Base-by-base conservation (phyloP, 2,329 filamentous ascomycete genomes). In the Karstenula rhodostoma region DNA sequence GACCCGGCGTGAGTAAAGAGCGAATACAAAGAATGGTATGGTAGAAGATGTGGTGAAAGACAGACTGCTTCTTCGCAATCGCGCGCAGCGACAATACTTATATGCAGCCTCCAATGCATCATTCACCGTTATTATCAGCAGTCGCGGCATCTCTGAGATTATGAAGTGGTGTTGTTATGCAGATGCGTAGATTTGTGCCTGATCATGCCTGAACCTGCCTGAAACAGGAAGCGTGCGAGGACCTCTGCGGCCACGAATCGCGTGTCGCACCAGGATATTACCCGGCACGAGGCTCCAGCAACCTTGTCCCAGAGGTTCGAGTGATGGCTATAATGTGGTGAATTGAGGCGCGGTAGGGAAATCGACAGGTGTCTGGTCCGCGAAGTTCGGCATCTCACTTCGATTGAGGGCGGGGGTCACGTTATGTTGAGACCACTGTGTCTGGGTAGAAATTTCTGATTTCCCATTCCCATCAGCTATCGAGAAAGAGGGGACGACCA, bases 1-100 rank as follows among this genome's bases (percentile, higher is more conserved):
- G 68, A n/a, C 65, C 65, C 57, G 65, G 67, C 69, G 70, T 68
- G n/a, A 56, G 61, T 33, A 67, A 63, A 67, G 63, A 66, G 48
- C 44, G 61, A 63, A 50, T 61, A 50, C 57, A 64, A 37, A 52
- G 60, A 62, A 66, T 40, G 17, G 10, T 35, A 37, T 17, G n/a
- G n/a, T n/a, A 17, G 40, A 27, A 33, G n/a, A 49, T 33, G 6
- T 27, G 23, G 50, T 49, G 57, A 63, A 67, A 42, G 60, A 65
- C 35, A 51, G 49, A 33, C 57, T 63, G 62, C 7, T 33, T 23
- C 29, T 47, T 22, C 19, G 29, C 9, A 35, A 33, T n/a, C 25
- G 32, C 44, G 32, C 42, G 46, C n/a, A 29, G 15, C 46, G 8
- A n/a, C 50, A 54, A 22, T 27, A n/a, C 43, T 35, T 48, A 58